Conservation (phyloP, 805 yeast genomes). For the Yarrowia divulgata region DNA sequence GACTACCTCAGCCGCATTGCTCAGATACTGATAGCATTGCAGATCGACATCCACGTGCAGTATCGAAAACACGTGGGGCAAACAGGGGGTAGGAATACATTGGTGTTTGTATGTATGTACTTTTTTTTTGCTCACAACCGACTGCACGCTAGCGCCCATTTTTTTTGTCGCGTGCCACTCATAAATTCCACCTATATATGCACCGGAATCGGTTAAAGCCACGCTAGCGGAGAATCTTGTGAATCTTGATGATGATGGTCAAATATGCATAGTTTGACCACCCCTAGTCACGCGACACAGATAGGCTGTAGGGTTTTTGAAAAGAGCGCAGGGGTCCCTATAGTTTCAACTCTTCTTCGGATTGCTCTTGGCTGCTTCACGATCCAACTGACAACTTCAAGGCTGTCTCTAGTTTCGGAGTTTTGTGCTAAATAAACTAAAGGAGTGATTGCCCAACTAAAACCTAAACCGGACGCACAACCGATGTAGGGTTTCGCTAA, state of each 20-base stretch:
- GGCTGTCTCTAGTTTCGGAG: too few relatives aligned
- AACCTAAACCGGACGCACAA: not conserved
- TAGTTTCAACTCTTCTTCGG: too few relatives aligned
- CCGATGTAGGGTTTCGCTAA: not conserved
- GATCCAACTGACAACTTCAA: too few relatives aligned
- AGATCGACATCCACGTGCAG: not conserved
- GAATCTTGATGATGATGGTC: not conserved
- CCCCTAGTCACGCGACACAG: too few relatives aligned
- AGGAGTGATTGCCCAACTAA: not conserved
- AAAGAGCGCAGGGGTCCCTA: too few relatives aligned
- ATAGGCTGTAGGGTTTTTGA: too few relatives aligned
- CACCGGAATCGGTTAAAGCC: not conserved
- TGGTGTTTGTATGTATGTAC: not conserved
- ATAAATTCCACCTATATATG: not conserved
- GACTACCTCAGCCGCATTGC: constrained; percentile 11
- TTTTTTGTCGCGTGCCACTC: constrained; percentile 12
- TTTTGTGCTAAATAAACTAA: not conserved
- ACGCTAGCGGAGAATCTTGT: constrained; percentile 12
- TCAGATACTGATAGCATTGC: constrained; percentile 15
- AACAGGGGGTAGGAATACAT: not conserved
- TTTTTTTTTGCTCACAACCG: too few relatives aligned
- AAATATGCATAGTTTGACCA: not conserved
- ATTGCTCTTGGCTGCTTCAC: too few relatives aligned
- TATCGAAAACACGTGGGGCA: constrained; percentile 2
- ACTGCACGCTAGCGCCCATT: not conserved